phyloP scores from a whole-genome alignment of 495 filamentous ascomycete genomes.

The Alectoria sarmentosa region DNA sequence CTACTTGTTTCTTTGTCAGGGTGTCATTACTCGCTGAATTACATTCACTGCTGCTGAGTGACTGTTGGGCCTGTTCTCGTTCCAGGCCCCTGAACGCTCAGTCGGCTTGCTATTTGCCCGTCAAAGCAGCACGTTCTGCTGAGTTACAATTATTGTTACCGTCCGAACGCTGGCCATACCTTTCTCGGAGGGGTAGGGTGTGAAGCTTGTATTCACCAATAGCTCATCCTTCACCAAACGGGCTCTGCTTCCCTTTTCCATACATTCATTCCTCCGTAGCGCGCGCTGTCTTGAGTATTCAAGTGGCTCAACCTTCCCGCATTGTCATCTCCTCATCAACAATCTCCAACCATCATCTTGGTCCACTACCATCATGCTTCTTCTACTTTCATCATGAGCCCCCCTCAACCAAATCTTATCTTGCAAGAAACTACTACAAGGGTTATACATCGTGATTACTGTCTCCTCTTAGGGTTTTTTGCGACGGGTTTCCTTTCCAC shows the following conservation, averaged over 20 bases:
- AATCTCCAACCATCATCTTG: not conserved
- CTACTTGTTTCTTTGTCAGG: too few species aligned
- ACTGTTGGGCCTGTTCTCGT: not conserved
- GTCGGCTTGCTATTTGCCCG: not conserved
- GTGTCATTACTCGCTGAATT: not conserved
- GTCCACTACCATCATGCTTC: not conserved
- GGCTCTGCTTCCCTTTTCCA: not conserved
- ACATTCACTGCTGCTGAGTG: not conserved
- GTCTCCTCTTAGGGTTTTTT: too few species aligned
- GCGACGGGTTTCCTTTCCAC: too few species aligned
- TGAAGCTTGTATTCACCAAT: not conserved
- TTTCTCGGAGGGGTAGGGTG: not conserved
- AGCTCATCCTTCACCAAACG: not conserved
- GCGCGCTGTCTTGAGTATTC: not conserved
- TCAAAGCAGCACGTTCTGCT: not conserved
- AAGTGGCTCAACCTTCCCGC: not conserved
- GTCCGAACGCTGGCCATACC: not conserved
- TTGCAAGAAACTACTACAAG: too few species aligned
- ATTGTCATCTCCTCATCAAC: not conserved
- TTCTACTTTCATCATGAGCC: not conserved
- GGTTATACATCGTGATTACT: too few species aligned
- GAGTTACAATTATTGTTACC: not conserved
- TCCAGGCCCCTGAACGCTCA: not conserved
- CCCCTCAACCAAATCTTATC: too few species aligned
- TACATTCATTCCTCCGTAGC: not conserved